Evolutionary conservation across 495 filamentous ascomycete genomes (phyloP), one percentile per base, ranked within the genome.

Genomic region (Aspergillus bertholletiae): DNA sequence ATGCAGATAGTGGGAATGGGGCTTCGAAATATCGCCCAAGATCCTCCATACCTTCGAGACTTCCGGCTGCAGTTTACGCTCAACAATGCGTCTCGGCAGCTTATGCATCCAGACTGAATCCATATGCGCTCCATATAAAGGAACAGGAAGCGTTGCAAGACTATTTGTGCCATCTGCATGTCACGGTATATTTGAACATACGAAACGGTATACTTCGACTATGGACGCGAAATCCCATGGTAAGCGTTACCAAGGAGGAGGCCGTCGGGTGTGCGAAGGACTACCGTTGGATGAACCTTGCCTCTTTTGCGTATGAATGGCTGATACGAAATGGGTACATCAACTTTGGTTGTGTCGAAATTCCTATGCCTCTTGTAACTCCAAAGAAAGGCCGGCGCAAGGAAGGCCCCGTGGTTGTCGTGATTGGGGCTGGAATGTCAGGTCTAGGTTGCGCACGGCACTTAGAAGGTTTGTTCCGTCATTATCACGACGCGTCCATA

Each of bases 171-270:
- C 86, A 89, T 60, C 76, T 86, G 28, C 93, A 99, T 63, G 90
- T 97, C 51, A 96, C 94, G 9, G 87, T 88, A n/a, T 99, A 97
- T 68, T 72, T 99, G 27, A 97, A 96, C 70, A 96, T 99, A 54
- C 80, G 94, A 54, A 99, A 99, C 70, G 91, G 92, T 4, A 96
- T 97, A 57, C 73, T 99, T 24, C 81, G 95, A 50, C 74, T 97
- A 34, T 99, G 92, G 92, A 83, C 88, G 11, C 81, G 85, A 56
- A 97, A 99, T 69, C 90, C 94, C 1, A 84, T 95, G 63, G 87
- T 96, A 39, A 81, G 83, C 60, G 92, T 99, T 21, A 88, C 85
- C 15, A 80, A 84, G 27, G 89, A 96, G 61, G 94, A 97, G 70
- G 95, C 94, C 7, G 77, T 90, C 28, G 95, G 95, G 17, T 97